A percentile compares a stretch with the other conserved stretches of the same genome.
These are phyloP conservation scores for Candida sonorensis DNA, from an alignment of 805 yeast species.

Conservation along the genomic window DNA sequence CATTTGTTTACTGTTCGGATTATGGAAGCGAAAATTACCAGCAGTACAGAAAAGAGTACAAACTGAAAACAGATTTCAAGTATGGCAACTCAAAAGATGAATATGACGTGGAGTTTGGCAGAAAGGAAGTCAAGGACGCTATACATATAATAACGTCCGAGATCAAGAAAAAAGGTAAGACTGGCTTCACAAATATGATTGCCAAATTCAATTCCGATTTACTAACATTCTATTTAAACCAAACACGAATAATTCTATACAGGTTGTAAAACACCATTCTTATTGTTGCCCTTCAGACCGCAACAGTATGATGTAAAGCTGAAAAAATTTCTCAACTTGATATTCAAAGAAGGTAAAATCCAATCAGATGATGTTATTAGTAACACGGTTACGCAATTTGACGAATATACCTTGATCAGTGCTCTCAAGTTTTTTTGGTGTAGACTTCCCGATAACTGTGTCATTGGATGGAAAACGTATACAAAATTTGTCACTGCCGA, in stretches of 20 bases:
- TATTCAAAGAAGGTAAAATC: slow-evolving; percentile 51
- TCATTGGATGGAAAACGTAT: slow-evolving; percentile 84
- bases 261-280: slow-evolving; percentile 56
- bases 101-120: slow-evolving; percentile 39
- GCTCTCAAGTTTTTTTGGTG: slow-evolving; percentile 84
- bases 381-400: slow-evolving; percentile 42
- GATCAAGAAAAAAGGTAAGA: slow-evolving; percentile 53
- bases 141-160: slow-evolving; percentile 69
- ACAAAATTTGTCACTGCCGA: slow-evolving; percentile 61
- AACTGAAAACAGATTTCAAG: slow-evolving; percentile 23
- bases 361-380: slow-evolving; percentile 34
- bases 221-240: not conserved
- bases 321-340: slow-evolving; percentile 44
- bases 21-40: slow-evolving; percentile 18
- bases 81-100: slow-evolving; percentile 17
- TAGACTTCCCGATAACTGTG: slow-evolving; percentile 68
- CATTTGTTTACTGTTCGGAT: slow-evolving; percentile 27
- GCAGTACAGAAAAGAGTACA: slow-evolving; percentile 21
- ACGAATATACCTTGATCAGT: slow-evolving; percentile 65
- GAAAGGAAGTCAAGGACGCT: slow-evolving; percentile 60
- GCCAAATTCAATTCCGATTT: not conserved
- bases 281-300: slow-evolving; percentile 74
- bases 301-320: slow-evolving; percentile 56
- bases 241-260: no score
- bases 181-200: not conserved